These are phyloP conservation scores for Aspergillus incahuasiensis DNA, from an alignment of 495 filamentous ascomycete species.

Conservation along the genomic window DNA sequence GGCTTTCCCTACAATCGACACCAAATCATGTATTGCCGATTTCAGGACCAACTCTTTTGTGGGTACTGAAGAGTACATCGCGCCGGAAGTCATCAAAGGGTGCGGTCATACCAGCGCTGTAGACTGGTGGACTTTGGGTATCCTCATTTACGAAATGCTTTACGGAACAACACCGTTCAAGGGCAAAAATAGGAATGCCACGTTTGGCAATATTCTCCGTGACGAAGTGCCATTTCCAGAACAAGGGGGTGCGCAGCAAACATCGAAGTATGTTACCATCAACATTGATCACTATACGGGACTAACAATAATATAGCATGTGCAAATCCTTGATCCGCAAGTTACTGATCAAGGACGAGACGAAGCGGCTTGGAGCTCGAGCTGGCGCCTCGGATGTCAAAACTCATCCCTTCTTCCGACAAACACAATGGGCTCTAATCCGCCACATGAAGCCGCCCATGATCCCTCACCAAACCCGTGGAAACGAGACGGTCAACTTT, in stretches of 20 bases:
- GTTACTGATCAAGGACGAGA: constrained; percentile 95
- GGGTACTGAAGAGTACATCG: constrained; percentile 97
- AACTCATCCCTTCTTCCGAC: constrained; percentile 90
- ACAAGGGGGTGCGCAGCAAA: constrained; percentile 73
- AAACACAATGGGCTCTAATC: constrained; percentile 93
- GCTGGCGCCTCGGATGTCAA: constrained; percentile 97
- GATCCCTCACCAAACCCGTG: constrained; percentile 86
- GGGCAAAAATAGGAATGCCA: constrained; percentile 96
- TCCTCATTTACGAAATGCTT: constrained; percentile 98
- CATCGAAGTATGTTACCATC: constrained; percentile 72
- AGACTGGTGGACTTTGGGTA: constrained; percentile 98
- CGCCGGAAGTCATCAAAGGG: constrained; percentile 96
- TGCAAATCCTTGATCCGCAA: constrained; percentile 98
- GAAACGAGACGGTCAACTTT: constrained; percentile 93
- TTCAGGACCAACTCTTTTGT: constrained; percentile 99
- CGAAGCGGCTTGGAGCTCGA: constrained; percentile 86
- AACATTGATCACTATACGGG: neutral
- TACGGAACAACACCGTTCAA: constrained; percentile 98
- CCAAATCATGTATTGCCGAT: constrained; percentile 96
- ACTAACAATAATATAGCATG: constrained; percentile 48
- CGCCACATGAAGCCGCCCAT: constrained; percentile 99
- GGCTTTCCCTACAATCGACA: constrained; percentile 90
- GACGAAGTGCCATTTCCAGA: constrained; percentile 96
- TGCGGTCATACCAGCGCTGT: constrained; percentile 97
- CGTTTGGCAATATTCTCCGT: constrained; percentile 93